A percentile compares a stretch with the other conserved stretches of the same genome.
Evolutionary conservation across 371 early-diverging fungal genomes (phyloP).

Genomic region (Mortierella sp.): DNA sequence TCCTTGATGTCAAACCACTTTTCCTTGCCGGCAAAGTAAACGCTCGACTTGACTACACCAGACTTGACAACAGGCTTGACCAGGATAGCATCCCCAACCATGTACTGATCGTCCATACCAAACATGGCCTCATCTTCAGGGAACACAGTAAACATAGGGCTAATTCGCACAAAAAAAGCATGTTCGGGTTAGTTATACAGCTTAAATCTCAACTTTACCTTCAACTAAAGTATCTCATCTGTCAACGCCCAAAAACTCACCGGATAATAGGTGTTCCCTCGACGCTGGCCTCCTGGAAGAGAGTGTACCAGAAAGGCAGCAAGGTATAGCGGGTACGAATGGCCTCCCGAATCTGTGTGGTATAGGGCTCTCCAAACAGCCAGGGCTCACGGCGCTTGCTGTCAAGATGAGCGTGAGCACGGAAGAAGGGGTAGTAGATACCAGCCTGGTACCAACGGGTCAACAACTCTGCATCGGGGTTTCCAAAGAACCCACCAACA

Average conservation of each 20-base stretch:
- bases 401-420: slow-evolving; percentile 94
- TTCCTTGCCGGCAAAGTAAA: slow-evolving; percentile 78
- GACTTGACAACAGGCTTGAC: slow-evolving; percentile 80
- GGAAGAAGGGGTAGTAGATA: slow-evolving; percentile 92
- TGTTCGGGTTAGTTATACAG: not conserved
- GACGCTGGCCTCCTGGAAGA: slow-evolving; percentile 78
- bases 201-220: not conserved
- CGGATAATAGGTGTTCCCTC: slow-evolving; percentile 83
- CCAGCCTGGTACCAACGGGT: slow-evolving; percentile 94
- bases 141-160: slow-evolving; percentile 87
- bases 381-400: slow-evolving; percentile 98
- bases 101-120: slow-evolving; percentile 85
- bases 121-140: slow-evolving; percentile 81
- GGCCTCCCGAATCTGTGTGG: slow-evolving; percentile 76
- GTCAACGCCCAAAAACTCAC: slow-evolving; percentile 23
- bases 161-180: slow-evolving; percentile 20
- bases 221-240: not conserved
- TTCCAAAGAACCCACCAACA: slow-evolving; percentile 94
- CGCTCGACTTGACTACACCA: slow-evolving; percentile 66
- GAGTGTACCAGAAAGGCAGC: slow-evolving; percentile 87
- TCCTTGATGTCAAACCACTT: slow-evolving; percentile 55
- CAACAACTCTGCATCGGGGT: slow-evolving; percentile 84
- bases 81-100: slow-evolving; percentile 83
- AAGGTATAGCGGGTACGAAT: slow-evolving; percentile 83
- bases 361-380: slow-evolving; percentile 88